These are phyloP conservation scores for Periconia macrospinosa DNA, from an alignment of 2,329 filamentous ascomycete species.

Conservation along the genomic window DNA sequence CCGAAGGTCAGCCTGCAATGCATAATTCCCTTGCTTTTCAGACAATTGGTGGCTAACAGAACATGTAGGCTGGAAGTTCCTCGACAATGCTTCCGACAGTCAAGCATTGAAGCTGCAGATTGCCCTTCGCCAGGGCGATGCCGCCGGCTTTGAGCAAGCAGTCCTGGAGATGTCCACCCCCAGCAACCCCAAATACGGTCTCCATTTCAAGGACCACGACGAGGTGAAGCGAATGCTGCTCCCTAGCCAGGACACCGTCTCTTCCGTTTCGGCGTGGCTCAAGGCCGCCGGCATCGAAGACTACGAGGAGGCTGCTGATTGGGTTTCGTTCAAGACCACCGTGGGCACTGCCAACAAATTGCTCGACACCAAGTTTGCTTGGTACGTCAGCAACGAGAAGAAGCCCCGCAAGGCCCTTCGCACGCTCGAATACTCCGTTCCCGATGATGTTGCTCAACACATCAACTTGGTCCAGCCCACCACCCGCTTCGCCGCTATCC, in stretches of 20 bases:
- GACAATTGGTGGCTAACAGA: neutral
- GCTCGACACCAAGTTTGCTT: conserved; percentile 53
- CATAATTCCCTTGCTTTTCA: neutral
- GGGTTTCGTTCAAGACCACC: conserved; percentile 42
- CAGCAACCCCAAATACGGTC: conserved; percentile 50
- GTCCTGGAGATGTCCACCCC: conserved; percentile 52
- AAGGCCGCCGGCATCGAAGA: conserved; percentile 41
- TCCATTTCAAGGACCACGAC: conserved; percentile 48
- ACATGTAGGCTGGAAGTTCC: conserved; percentile 24
- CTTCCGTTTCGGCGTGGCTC: conserved; percentile 50
- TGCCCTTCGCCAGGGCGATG: conserved; percentile 31
- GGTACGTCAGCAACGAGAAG: conserved; percentile 41
- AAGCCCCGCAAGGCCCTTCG: conserved; percentile 48
- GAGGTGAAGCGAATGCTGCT: conserved; percentile 50
- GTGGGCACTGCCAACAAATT: conserved; percentile 45
- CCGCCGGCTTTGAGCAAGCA: conserved; percentile 42
- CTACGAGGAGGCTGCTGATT: conserved; percentile 43
- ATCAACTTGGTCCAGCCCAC: conserved; percentile 57
- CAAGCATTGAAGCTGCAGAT: conserved; percentile 33
- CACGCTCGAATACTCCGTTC: conserved; percentile 46
- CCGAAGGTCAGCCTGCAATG: conserved; percentile 18
- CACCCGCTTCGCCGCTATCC: conserved; percentile 50
- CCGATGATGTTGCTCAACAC: conserved; percentile 40
- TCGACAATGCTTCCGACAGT: conserved; percentile 18
- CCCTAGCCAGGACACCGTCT: conserved; percentile 41